These are phyloP conservation scores for Pseudocercospora cruenta DNA, from an alignment of 2,329 filamentous ascomycete species.

Conservation along the genomic window DNA sequence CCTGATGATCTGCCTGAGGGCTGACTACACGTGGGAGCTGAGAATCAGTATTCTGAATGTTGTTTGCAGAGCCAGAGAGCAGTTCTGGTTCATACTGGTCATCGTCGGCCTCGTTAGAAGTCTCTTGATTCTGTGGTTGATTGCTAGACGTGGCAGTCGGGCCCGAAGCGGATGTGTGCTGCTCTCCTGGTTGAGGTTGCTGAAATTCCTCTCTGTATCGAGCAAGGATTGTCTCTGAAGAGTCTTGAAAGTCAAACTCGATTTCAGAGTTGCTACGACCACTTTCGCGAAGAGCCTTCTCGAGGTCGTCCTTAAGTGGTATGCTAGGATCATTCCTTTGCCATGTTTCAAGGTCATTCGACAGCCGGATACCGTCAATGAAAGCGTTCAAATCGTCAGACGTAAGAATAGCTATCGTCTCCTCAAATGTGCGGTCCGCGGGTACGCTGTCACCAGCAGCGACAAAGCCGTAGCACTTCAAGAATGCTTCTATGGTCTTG, in stretches of 20 bases:
- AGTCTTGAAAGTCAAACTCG: neutral
- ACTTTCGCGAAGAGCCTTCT: neutral
- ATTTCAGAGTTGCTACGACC: neutral
- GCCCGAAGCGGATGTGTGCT: neutral
- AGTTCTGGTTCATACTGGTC: neutral
- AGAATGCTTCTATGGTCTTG: conserved; percentile 18
- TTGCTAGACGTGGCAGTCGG: neutral
- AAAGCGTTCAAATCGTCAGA: neutral
- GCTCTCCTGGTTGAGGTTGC: neutral
- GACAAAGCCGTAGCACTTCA: conserved; percentile 20
- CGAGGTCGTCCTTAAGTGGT: neutral
- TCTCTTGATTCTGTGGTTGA: neutral
- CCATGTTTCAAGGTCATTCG: neutral
- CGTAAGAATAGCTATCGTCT: conserved; percentile 6
- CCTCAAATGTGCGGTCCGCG: conserved; percentile 11
- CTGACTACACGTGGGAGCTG: neutral
- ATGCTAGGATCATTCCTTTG: neutral
- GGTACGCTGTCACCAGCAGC: neutral
- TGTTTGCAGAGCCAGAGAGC: neutral
- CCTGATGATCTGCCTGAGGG: neutral
- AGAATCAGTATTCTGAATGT: neutral
- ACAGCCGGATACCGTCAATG: conserved; percentile 6
- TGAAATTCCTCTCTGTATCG: neutral
- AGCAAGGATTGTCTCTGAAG: neutral
- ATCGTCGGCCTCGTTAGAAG: neutral